Conservation (phyloP, 768 basidiomycete genomes). For the Austroboletus festivus region DNA sequence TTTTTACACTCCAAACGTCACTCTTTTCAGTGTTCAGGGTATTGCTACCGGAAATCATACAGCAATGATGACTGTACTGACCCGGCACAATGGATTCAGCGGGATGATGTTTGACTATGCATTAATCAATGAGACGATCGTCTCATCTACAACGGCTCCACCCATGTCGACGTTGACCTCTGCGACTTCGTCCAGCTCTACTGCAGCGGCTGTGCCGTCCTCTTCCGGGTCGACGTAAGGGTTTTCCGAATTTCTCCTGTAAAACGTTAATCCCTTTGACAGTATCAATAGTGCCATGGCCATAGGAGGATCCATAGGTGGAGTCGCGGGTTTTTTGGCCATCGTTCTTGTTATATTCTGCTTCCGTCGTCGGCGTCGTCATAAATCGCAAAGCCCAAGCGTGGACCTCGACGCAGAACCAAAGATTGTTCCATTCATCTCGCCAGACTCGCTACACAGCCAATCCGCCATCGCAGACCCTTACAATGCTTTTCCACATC, state of each 20-base stretch:
- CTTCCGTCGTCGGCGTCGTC: slow-evolving; percentile 3
- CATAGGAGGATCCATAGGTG: too few species aligned
- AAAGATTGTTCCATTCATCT: neutral
- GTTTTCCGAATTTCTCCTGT: too few species aligned
- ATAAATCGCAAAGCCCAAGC: neutral
- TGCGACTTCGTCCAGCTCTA: neutral
- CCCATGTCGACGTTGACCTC: too few species aligned
- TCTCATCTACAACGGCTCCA: slow-evolving; percentile 2
- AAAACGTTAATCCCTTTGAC: slow-evolving; percentile 8
- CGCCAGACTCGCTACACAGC: neutral
- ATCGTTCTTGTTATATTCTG: slow-evolving; percentile 4
- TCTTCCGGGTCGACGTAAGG: neutral
- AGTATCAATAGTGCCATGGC: too few species aligned
- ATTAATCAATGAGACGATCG: slow-evolving; percentile 12
- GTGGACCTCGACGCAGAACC: neutral
- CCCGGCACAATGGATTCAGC: slow-evolving; percentile 10
- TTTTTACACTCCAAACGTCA: slow-evolving; percentile 11
- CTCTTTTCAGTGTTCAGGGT: slow-evolving; percentile 12
- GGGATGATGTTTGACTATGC: slow-evolving; percentile 21
- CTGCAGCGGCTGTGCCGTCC: neutral
- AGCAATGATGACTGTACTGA: slow-evolving; percentile 8
- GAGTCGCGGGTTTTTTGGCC: slow-evolving; percentile 2
- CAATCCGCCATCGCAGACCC: neutral
- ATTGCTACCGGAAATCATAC: slow-evolving; percentile 15
- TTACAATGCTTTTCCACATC: neutral